Percentiles rank a stretch among this genome's conserved stretches.
Conservation (phyloP, 768 basidiomycete genomes). For the Antrodiella citrinella region DNA sequence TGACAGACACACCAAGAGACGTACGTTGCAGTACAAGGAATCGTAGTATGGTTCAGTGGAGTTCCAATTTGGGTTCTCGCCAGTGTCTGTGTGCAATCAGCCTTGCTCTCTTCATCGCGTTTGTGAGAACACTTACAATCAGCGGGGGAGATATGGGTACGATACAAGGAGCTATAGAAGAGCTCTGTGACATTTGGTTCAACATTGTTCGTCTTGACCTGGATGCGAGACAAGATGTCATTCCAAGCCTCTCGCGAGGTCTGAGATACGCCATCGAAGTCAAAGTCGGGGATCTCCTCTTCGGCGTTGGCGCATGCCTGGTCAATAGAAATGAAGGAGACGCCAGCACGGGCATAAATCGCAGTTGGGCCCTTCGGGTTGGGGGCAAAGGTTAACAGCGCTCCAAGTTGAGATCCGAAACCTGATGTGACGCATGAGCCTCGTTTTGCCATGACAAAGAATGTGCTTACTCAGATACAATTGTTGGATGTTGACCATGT, state of each 20-base stretch:
- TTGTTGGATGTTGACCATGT: conserved; percentile 37
- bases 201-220: conserved; percentile 42
- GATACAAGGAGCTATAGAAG: conserved; percentile 58
- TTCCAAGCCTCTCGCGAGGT: conserved; percentile 45
- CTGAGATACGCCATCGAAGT: conserved; percentile 41
- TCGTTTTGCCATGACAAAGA: too few species aligned
- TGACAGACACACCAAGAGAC: too few species aligned
- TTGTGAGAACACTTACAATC: conserved; percentile 44
- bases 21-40: conserved; percentile 62
- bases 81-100: conserved; percentile 35
- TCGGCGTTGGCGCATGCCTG: conserved; percentile 58
- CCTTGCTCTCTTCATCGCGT: too few species aligned
- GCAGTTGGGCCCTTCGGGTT: conserved; percentile 30
- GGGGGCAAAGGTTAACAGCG: conserved; percentile 42
- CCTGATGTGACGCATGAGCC: too few species aligned
- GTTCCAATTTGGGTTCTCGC: conserved; percentile 57
- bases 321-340: conserved; percentile 51
- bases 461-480: conserved; percentile 37
- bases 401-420: conserved; percentile 43
- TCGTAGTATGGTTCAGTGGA: conserved; percentile 61
- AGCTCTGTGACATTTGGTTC: conserved; percentile 40
- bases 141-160: conserved; percentile 56
- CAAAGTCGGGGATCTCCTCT: conserved; percentile 49
- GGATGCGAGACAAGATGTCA: conserved; percentile 45
- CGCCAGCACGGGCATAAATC: conserved; percentile 54